Evolutionary conservation across 1,139 yeast species (phyloP).

Genomic region (Candida glucosophila): DNA sequence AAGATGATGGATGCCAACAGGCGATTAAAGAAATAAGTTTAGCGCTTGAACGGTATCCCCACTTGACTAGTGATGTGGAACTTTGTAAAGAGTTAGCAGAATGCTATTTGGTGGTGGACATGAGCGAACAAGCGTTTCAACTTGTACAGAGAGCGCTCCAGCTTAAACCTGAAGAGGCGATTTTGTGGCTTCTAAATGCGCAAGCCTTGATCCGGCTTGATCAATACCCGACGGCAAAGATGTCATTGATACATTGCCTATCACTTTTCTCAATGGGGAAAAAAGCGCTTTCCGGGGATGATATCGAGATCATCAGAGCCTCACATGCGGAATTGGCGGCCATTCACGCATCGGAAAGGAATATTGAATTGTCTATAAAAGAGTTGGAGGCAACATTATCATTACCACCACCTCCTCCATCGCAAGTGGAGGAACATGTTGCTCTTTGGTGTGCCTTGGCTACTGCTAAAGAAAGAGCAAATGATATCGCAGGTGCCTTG

Average conservation of each 20-base stretch:
- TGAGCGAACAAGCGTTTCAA: constrained; percentile 44
- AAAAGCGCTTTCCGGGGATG: constrained; percentile 15
- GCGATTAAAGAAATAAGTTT: constrained; percentile 35
- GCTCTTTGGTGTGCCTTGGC: constrained; percentile 46
- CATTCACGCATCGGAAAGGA: constrained; percentile 41
- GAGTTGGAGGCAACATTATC: constrained; percentile 43
- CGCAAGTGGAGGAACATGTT: constrained; percentile 36
- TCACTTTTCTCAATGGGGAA: constrained; percentile 26
- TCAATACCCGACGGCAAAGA: constrained; percentile 35
- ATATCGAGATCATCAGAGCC: constrained; percentile 40
- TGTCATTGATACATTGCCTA: constrained; percentile 36
- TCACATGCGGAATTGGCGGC: constrained; percentile 49
- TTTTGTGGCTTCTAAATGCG: constrained; percentile 39
- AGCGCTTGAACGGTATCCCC: constrained; percentile 26
- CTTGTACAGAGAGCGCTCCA: constrained; percentile 39
- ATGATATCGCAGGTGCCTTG: constrained; percentile 39
- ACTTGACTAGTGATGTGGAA: constrained; percentile 22
- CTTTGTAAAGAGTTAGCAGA: constrained; percentile 43
- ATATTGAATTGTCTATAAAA: constrained; percentile 36
- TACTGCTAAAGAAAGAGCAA: constrained; percentile 41
- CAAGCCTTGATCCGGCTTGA: constrained; percentile 37
- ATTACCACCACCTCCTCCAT: constrained; percentile 40
- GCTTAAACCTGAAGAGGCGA: constrained; percentile 32
- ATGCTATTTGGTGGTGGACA: constrained; percentile 37
- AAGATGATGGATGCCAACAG: constrained; percentile 32